Percentiles rank a stretch among this genome's conserved stretches.
Conservation (phyloP, 768 basidiomycete species). For the Psilocybe azurescens region DNA sequence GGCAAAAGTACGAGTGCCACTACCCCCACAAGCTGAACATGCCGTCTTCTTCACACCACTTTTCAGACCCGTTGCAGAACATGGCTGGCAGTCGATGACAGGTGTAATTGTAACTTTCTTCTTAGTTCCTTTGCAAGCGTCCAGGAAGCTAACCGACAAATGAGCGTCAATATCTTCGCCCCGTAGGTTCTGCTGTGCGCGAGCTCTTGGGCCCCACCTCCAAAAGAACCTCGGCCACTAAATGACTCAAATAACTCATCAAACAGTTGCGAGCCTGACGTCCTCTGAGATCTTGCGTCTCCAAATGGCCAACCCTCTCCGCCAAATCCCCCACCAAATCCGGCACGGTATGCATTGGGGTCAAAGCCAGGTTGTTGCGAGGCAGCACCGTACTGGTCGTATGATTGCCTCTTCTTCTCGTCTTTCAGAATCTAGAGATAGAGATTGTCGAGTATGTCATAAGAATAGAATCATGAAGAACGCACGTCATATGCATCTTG, state of each 20-base stretch:
- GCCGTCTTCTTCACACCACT: conserved; percentile 80
- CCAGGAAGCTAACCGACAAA: conserved; percentile 84
- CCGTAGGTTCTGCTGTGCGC: conserved; percentile 49
- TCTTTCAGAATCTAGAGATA: conserved; percentile 83
- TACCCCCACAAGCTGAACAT: conserved; percentile 83
- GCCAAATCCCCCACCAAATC: conserved; percentile 22
- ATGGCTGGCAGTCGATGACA: conserved; percentile 82
- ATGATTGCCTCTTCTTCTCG: conserved; percentile 89
- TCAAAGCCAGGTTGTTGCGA: conserved; percentile 96
- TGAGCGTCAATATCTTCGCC: conserved; percentile 86
- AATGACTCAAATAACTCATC: conserved; percentile 84
- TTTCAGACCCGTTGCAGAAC: conserved; percentile 87
- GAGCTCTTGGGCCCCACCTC: conserved; percentile 40
- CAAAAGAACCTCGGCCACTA: conserved; percentile 45
- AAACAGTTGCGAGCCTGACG: conserved; percentile 69
- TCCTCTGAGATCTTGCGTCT: conserved; percentile 9
- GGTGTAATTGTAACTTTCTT: conserved; percentile 80
- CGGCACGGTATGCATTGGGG: conserved; percentile 73
- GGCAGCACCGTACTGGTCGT: conserved; percentile 91
- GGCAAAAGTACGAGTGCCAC: conserved; percentile 88
- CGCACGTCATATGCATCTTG: conserved; percentile 95
- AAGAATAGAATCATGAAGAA: conserved; percentile 7
- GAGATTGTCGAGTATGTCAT: conserved; percentile 15
- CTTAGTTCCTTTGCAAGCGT: conserved; percentile 90
- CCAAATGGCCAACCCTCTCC: conserved; percentile 25